Percentiles rank a stretch among this genome's conserved stretches.
These are phyloP conservation scores for Nadsonia starkeyi-henricii DNA, from an alignment of 1,139 yeast genomes.

Conservation along the genomic window DNA sequence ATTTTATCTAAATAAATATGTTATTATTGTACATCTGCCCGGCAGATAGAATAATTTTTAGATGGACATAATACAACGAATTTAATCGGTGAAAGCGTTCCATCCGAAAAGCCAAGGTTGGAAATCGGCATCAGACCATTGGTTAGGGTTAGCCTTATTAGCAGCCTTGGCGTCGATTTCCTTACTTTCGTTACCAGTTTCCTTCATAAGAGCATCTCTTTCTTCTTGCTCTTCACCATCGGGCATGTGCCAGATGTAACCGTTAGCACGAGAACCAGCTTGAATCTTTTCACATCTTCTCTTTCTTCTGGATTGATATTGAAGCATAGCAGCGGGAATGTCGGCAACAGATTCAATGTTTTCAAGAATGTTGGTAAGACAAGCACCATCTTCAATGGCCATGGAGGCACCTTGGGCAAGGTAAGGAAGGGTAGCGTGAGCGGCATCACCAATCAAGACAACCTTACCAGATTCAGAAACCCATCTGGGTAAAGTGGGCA, in stretches of 20 bases:
- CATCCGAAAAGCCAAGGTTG: slow-evolving; percentile 1
- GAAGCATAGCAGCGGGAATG: slow-evolving; percentile 12
- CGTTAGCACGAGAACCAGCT: slow-evolving; percentile 12
- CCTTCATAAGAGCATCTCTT: too few species aligned
- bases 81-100: background rate
- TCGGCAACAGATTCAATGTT: slow-evolving; percentile 12
- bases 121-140: background rate
- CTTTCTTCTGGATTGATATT: slow-evolving; percentile 20
- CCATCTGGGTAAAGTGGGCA: slow-evolving; percentile 10
- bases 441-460: slow-evolving; percentile 20
- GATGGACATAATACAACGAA: too few species aligned
- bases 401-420: slow-evolving; percentile 31
- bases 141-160: background rate
- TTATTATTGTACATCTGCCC: too few species aligned
- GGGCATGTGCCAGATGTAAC: slow-evolving; percentile 20
- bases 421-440: slow-evolving; percentile 31
- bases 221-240: slow-evolving; percentile 22
- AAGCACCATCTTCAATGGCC: slow-evolving; percentile 26
- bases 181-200: too few species aligned
- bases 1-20: too few species aligned
- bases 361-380: slow-evolving; percentile 10
- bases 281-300: slow-evolving; percentile 16
- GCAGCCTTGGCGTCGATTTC: background rate
- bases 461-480: slow-evolving; percentile 7
- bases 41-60: too few species aligned